These are phyloP conservation scores for Collybia nuda DNA, from an alignment of 768 basidiomycete genomes.

Conservation along the genomic window DNA sequence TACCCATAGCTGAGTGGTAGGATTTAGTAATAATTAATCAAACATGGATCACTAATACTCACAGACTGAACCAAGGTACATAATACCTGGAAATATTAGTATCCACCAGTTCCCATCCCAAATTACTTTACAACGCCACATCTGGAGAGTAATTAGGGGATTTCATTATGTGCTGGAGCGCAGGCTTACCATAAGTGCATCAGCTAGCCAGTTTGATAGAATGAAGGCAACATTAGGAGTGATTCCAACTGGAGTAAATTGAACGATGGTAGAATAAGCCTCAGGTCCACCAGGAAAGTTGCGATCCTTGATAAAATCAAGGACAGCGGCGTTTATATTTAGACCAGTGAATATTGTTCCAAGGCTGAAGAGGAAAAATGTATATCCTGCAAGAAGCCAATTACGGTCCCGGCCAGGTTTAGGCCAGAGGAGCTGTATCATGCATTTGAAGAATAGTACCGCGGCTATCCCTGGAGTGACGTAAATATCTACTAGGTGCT, in stretches of 20 bases:
- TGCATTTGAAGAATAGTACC: conserved; percentile 6
- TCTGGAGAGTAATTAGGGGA: background rate
- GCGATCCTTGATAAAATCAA: conserved; percentile 9
- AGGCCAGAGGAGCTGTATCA: conserved; percentile 2
- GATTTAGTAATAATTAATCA: background rate
- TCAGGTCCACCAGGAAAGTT: conserved; percentile 13
- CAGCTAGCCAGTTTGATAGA: background rate
- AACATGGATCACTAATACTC: no score
- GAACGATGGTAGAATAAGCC: background rate
- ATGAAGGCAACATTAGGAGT: conserved; percentile 1
- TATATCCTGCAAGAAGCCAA: conserved; percentile 2
- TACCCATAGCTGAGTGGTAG: conserved; percentile 11
- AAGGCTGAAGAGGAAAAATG: conserved; percentile 6
- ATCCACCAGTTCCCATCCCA: conserved; percentile 7
- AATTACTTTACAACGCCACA: background rate
- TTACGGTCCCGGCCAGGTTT: background rate
- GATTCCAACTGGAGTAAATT: no score
- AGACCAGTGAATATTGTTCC: conserved; percentile 9
- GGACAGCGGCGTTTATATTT: conserved; percentile 8
- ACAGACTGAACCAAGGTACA: conserved; percentile 12
- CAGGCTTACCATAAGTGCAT: background rate
- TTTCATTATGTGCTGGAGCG: no score
- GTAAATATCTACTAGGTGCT: background rate
- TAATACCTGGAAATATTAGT: conserved; percentile 7
- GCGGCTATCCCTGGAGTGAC: background rate